Conservation (phyloP, 768 basidiomycete species). For the Hygrophoropsis aurantiaca region DNA sequence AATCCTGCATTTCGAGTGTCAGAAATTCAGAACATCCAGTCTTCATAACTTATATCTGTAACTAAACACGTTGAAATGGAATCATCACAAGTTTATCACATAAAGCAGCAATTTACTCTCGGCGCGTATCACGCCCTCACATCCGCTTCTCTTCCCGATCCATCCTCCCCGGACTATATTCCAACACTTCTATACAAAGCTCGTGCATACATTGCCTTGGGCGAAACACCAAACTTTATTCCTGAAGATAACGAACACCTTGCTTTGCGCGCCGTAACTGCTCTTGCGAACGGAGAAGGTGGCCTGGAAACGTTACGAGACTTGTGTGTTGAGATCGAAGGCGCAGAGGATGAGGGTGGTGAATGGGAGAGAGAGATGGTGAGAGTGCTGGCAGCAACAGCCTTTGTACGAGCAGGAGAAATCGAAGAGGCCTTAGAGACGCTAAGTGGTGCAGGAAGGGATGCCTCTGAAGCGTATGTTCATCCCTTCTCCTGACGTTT, state of each 20-base stretch:
- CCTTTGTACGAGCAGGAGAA: conserved; percentile 82
- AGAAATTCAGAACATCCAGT: background rate
- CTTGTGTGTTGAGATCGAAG: conserved; percentile 82
- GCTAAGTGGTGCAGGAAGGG: conserved; percentile 64
- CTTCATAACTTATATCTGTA: background rate
- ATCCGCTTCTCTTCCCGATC: conserved; percentile 54
- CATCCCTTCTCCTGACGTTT: background rate
- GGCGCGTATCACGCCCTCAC: conserved; percentile 71
- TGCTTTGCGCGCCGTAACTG: conserved; percentile 65
- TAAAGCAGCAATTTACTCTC: conserved; percentile 76
- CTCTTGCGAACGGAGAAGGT: conserved; percentile 68
- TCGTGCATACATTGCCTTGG: conserved; percentile 73
- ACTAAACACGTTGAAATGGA: conserved; percentile 38
- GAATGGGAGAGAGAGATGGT: conserved; percentile 73
- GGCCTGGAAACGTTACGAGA: conserved; percentile 81
- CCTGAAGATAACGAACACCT: conserved; percentile 61
- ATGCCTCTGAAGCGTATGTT: conserved; percentile 86
- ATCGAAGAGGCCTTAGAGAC: conserved; percentile 92
- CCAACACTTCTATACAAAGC: conserved; percentile 74
- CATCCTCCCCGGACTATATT: conserved; percentile 61
- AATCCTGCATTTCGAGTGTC: too few relatives aligned
- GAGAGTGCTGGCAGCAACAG: conserved; percentile 80
- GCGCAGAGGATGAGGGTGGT: conserved; percentile 67
- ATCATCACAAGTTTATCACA: conserved; percentile 62
- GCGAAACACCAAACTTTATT: conserved; percentile 55